Conservation (phyloP, 2,329 filamentous ascomycete genomes). For the Huntiella savannae region DNA sequence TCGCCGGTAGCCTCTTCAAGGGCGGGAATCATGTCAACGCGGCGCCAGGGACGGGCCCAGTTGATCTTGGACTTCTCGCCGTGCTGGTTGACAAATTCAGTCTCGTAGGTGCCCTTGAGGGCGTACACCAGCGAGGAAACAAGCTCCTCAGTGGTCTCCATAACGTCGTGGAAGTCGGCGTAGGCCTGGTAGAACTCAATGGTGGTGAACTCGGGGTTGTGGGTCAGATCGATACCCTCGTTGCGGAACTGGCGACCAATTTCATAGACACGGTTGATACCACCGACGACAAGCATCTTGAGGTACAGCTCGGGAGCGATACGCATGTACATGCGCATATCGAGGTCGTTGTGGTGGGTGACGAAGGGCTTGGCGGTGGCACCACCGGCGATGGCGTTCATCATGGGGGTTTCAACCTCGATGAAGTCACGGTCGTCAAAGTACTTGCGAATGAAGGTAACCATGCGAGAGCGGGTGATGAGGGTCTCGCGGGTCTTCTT, state of each 20-base stretch:
- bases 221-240: conserved; percentile 53
- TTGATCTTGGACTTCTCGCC: conserved; percentile 83
- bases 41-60: conserved; percentile 88
- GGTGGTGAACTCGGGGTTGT: conserved; percentile 92
- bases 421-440: conserved; percentile 77
- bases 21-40: conserved; percentile 79
- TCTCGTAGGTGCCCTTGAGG: conserved; percentile 68
- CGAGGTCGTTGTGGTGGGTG: conserved; percentile 88
- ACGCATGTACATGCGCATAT: conserved; percentile 89
- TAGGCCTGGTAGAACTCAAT: conserved; percentile 96
- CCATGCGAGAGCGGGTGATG: conserved; percentile 59
- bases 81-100: conserved; percentile 67
- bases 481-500: conserved; percentile 68
- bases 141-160: conserved; percentile 82
- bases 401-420: conserved; percentile 93
- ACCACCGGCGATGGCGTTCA: conserved; percentile 88
- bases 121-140: conserved; percentile 79
- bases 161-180: conserved; percentile 76
- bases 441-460: conserved; percentile 73
- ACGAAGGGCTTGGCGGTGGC: conserved; percentile 86
- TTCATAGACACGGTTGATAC: conserved; percentile 87
- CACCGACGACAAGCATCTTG: conserved; percentile 90
- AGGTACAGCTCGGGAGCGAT: conserved; percentile 90
- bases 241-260: conserved; percentile 92
- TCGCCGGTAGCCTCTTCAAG: conserved; percentile 79